These are phyloP conservation scores for Euphorbia corollata DNA, from an alignment of 441 rosid species.

Conservation along the genomic window DNA sequence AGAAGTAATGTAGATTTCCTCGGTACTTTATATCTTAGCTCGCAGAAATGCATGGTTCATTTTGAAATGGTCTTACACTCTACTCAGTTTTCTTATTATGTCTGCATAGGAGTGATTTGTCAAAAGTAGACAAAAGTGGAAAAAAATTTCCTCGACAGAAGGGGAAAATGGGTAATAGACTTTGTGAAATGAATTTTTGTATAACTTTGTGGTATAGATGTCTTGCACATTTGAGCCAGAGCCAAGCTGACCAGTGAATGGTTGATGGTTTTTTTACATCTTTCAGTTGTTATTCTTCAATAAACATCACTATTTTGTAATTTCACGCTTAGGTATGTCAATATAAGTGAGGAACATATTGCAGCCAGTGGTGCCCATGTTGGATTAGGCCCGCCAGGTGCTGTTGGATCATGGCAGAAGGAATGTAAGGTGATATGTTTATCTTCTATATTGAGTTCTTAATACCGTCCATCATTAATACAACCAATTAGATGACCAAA, in stretches of 20 bases:
- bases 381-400: slow-evolving; percentile 75
- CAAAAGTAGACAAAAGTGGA: neutral
- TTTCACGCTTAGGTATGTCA: slow-evolving; percentile 29
- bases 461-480: neutral
- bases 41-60: neutral
- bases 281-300: neutral
- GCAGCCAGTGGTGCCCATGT: slow-evolving; percentile 53
- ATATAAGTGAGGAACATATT: slow-evolving; percentile 31
- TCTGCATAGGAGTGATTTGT: neutral
- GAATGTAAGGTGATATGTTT: slow-evolving; percentile 59
- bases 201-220: neutral
- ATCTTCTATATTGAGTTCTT: neutral
- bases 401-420: slow-evolving; percentile 75
- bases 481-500: neutral
- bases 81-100: neutral
- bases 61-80: neutral
- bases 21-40: neutral
- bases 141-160: neutral
- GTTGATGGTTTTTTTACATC: neutral
- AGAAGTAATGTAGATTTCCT: neutral
- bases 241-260: neutral
- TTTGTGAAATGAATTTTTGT: neutral
- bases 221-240: neutral
- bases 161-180: neutral
- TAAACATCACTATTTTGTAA: neutral